Base-by-base conservation (phyloP, 225 moss, liverwort and hornwort genomes). In the Sphagnum contortum region DNA sequence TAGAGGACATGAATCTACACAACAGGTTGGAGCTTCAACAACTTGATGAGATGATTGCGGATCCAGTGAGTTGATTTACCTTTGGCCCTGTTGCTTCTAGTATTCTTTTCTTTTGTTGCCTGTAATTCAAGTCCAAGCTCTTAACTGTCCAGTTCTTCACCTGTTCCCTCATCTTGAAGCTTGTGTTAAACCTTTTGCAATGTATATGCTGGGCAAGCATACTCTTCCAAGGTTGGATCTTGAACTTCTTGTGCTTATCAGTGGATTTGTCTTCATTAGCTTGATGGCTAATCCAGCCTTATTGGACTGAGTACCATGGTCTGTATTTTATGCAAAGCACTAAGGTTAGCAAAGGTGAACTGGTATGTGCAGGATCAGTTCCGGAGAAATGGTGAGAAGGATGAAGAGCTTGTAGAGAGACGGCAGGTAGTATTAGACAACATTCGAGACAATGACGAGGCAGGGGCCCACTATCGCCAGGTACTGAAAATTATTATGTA, bases 361-460 rank as follows among this genome's bases (percentile, higher is more conserved):
- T 49, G 11, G 7, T 52, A 52, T 70, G 52, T 12, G 47, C 60
- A 52, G 59, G 78, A 88, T 83, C 69, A 64, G 71, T 79, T 78
- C 61, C 79, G 78, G 54, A 84, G 76, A 64, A 77, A 71, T 54
- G 61, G 56, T 6, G 77, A 80, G 63, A 81, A 91, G 72, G 62
- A 77, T 64, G 79, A 76, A 56, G 71, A 73, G 63, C 77, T 88
- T 55, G 83, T 79, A 50, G 88, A 91, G 69, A 91, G 91, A 69
- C 88, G 86, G 49, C 85, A 88, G 76, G 88, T 88, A 69, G 88
- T 91, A 63, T 80, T 91, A 56, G 91, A 91, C 73, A 91, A 91
- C 45, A 91, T 91, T 57, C 79, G 91, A 74, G 91, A 91, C 69
- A 91, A 91, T 68, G 91, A 91, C 55, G 91, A 91, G 76, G 91